These are phyloP conservation scores for Ormosia semicastrata DNA, from an alignment of 306 rosid genomes.

Conservation along the genomic window DNA sequence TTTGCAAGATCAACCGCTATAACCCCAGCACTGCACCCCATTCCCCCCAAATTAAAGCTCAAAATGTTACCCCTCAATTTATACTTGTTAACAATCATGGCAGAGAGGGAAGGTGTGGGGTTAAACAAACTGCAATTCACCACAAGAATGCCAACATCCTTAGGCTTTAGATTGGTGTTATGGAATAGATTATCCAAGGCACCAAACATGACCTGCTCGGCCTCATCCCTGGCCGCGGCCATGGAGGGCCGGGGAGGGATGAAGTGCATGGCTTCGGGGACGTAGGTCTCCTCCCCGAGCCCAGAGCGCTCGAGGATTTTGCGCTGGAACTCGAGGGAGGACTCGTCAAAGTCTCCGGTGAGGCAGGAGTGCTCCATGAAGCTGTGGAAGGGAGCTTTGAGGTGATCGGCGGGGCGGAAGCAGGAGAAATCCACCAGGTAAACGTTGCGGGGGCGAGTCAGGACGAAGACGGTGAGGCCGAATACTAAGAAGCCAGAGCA, in stretches of 20 bases:
- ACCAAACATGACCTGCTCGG: constrained; percentile 68
- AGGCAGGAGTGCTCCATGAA: constrained; percentile 67
- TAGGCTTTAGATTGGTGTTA: constrained; percentile 45
- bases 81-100: constrained; percentile 74
- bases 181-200: constrained; percentile 61
- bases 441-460: constrained; percentile 60
- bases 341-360: constrained; percentile 60
- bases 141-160: constrained; percentile 67
- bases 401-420: constrained; percentile 57
- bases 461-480: constrained; percentile 58
- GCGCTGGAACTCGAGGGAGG: constrained; percentile 71
- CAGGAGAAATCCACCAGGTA: constrained; percentile 63
- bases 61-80: constrained; percentile 65
- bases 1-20: constrained; percentile 73
- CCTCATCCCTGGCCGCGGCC: constrained; percentile 70
- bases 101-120: constrained; percentile 71
- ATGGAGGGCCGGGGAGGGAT: constrained; percentile 64
- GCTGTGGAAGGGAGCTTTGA: constrained; percentile 51
- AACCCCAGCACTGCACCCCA: constrained; percentile 86
- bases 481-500: constrained; percentile 59
- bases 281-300: constrained; percentile 69
- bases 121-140: constrained; percentile 73
- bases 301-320: constrained; percentile 71
- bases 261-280: constrained; percentile 66
- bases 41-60: constrained; percentile 80